phyloP scores from a whole-genome alignment of 1,284 basidiomycete species.

The Wallemia hederae region DNA sequence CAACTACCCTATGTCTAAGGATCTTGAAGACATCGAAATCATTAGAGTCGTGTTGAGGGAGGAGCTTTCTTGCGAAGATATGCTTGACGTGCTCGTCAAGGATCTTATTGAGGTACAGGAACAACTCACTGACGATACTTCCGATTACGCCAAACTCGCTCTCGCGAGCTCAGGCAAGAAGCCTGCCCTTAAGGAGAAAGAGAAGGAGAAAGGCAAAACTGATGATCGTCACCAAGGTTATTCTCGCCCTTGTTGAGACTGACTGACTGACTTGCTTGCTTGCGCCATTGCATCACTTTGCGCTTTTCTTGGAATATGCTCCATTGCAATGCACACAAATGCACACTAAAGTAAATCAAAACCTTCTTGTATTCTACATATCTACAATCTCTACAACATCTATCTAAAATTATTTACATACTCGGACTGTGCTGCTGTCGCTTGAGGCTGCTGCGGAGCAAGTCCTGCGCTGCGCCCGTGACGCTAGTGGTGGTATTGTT shows the following conservation, averaged over 20 bases:
- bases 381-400: too few relatives aligned
- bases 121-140: neutral
- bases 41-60: conserved; percentile 63
- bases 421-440: neutral
- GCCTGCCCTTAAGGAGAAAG: neutral
- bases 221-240: neutral
- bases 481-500: neutral
- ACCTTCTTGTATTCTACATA: neutral
- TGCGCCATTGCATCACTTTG: neutral
- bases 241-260: neutral
- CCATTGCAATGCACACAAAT: too few relatives aligned
- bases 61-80: conserved; percentile 31
- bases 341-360: too few relatives aligned
- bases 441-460: neutral
- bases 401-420: too few relatives aligned
- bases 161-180: neutral
- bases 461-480: neutral
- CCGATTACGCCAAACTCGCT: neutral
- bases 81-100: neutral
- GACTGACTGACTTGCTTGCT: too few relatives aligned
- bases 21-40: conserved; percentile 37
- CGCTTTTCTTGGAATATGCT: neutral
- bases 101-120: neutral
- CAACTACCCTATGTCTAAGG: conserved; percentile 42
- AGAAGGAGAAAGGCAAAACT: neutral